phyloP scores from a whole-genome alignment of 2,329 filamentous ascomycete species.

The Pseudogymnoascus sp. region DNA sequence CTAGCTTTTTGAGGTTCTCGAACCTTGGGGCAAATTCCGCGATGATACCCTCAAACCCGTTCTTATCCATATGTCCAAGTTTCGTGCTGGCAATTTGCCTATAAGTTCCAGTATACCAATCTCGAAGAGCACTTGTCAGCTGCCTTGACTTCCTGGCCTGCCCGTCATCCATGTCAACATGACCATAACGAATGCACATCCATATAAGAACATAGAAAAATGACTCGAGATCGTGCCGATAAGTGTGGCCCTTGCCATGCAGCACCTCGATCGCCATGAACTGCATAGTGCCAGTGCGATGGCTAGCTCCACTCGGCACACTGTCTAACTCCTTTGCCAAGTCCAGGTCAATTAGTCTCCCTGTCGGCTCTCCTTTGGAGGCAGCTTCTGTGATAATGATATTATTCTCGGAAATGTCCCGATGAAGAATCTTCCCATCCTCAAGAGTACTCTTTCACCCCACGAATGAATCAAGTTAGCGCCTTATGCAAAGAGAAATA shows the following conservation, averaged over 20 bases:
- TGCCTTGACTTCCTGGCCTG: not conserved
- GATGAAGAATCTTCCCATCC: slow-evolving; percentile 30
- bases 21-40: slow-evolving; percentile 23
- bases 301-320: slow-evolving; percentile 19
- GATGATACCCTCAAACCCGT: slow-evolving; percentile 21
- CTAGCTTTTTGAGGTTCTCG: slow-evolving; percentile 18
- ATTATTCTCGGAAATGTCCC: slow-evolving; percentile 32
- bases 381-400: slow-evolving; percentile 29
- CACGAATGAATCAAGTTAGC: too few relatives aligned
- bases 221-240: too few relatives aligned
- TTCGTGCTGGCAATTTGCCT: slow-evolving; percentile 22
- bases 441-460: too few relatives aligned
- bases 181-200: too few relatives aligned
- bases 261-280: slow-evolving; percentile 31
- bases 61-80: slow-evolving; percentile 15
- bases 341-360: slow-evolving; percentile 30
- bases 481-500: too few relatives aligned
- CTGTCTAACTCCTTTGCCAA: slow-evolving; percentile 25
- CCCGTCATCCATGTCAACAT: not conserved
- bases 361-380: too few relatives aligned
- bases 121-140: slow-evolving; percentile 8
- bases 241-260: too few relatives aligned
- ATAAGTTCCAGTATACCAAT: slow-evolving; percentile 24
- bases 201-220: too few relatives aligned
- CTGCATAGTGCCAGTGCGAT: slow-evolving; percentile 27